Conservation (phyloP, 441 rosid species). For the Brassica balearica region DNA sequence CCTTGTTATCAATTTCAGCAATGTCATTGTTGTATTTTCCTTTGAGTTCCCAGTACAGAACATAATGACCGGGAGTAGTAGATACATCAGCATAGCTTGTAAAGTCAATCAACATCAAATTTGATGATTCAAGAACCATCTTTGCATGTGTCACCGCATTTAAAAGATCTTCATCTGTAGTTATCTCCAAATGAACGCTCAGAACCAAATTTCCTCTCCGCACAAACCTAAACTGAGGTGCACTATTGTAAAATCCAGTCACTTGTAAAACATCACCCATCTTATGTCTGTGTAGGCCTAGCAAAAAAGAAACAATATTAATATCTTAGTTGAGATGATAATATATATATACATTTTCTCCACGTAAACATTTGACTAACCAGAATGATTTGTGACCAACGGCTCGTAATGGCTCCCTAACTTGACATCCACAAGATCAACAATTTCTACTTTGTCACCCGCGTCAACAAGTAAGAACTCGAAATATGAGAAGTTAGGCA, state of each 20-base stretch:
- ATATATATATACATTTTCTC: neutral
- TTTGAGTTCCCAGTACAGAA: slow-evolving; percentile 49
- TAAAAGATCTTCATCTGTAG: slow-evolving; percentile 64
- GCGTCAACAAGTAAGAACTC: slow-evolving; percentile 57
- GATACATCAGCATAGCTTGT: slow-evolving; percentile 65
- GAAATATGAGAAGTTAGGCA: slow-evolving; percentile 70
- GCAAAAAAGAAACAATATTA: neutral
- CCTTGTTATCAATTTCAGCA: slow-evolving; percentile 36
- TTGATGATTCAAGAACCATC: slow-evolving; percentile 51
- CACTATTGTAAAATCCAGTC: slow-evolving; percentile 66
- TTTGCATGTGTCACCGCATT: slow-evolving; percentile 59
- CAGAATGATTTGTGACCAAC: slow-evolving; percentile 64
- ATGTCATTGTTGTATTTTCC: slow-evolving; percentile 28
- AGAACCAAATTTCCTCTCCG: slow-evolving; percentile 59
- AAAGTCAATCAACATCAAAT: slow-evolving; percentile 63
- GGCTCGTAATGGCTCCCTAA: slow-evolving; percentile 64
- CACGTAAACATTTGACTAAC: slow-evolving; percentile 31
- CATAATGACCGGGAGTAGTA: slow-evolving; percentile 40
- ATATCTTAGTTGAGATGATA: neutral
- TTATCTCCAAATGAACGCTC: slow-evolving; percentile 64
- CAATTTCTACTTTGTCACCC: slow-evolving; percentile 28
- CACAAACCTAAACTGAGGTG: slow-evolving; percentile 64
- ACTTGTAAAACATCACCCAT: slow-evolving; percentile 64
- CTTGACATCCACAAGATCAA: slow-evolving; percentile 61
- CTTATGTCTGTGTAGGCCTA: slow-evolving; percentile 57